These are phyloP conservation scores for Pichia heedii DNA, from an alignment of 805 yeast species.

Conservation along the genomic window DNA sequence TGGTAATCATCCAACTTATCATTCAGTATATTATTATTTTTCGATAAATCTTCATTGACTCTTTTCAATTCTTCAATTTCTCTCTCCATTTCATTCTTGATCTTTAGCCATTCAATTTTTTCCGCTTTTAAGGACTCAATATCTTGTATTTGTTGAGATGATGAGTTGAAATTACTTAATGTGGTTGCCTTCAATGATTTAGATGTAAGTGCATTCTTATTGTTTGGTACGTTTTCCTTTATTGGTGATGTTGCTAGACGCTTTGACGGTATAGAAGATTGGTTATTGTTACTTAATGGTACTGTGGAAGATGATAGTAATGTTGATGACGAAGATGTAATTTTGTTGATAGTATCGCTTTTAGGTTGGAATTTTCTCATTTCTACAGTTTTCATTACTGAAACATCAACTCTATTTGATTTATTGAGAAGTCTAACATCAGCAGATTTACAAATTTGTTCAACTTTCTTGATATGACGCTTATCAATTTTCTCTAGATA, in stretches of 20 bases:
- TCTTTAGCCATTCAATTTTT: conserved; percentile 39
- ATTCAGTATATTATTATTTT: conserved; percentile 29
- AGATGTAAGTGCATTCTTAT: conserved; percentile 22
- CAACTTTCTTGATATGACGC: conserved; percentile 56
- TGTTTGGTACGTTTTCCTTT: conserved; percentile 24
- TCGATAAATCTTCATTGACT: conserved; percentile 24
- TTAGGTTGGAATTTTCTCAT: background rate
- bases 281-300: background rate
- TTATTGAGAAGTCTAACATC: conserved; percentile 31
- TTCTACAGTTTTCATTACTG: no score
- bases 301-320: conserved; percentile 7
- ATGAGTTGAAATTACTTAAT: conserved; percentile 4
- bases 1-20: conserved; percentile 32
- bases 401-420: no score
- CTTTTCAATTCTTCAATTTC: conserved; percentile 23
- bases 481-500: conserved; percentile 65
- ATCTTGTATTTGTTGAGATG: conserved; percentile 33
- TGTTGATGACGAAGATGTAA: background rate
- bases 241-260: conserved; percentile 66
- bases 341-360: background rate
- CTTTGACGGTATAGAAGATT: conserved; percentile 44
- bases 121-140: conserved; percentile 44
- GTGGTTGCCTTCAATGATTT: conserved; percentile 18
- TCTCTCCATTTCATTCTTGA: conserved; percentile 22
- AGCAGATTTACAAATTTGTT: conserved; percentile 46